phyloP scores from a whole-genome alignment of 1,284 basidiomycete species.

The Malassezia japonica region DNA sequence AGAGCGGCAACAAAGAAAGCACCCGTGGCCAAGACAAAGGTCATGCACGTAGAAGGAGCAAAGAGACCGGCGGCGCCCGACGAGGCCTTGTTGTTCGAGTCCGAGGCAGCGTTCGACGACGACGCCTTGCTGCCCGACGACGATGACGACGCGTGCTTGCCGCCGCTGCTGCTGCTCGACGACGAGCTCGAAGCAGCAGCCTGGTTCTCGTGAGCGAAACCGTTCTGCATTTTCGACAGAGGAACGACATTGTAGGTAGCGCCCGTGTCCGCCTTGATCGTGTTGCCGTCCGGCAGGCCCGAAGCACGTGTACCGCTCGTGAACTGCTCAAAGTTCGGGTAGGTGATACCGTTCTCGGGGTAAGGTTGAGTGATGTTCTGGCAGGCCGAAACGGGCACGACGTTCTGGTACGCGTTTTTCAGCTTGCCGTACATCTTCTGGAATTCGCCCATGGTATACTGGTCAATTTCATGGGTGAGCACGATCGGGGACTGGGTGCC shows the following conservation, averaged over 20 bases:
- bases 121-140: too few species aligned
- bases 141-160: too few species aligned
- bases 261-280: constrained; percentile 18
- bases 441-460: constrained; percentile 34
- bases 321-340: constrained; percentile 37
- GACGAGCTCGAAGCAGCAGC: too few species aligned
- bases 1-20: too few species aligned
- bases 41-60: too few species aligned
- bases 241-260: neutral
- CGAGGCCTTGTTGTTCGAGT: too few species aligned
- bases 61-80: too few species aligned
- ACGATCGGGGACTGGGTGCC: constrained; percentile 48
- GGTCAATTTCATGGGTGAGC: constrained; percentile 44
- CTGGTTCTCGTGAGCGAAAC: constrained; percentile 1
- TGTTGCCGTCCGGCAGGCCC: constrained; percentile 23
- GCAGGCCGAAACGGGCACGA: constrained; percentile 41
- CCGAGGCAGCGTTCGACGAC: too few species aligned
- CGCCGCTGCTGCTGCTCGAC: neutral
- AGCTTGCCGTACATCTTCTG: constrained; percentile 34
- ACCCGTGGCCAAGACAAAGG: too few species aligned
- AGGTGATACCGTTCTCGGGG: constrained; percentile 47
- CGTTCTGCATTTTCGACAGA: constrained; percentile 2
- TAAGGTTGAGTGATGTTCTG: constrained; percentile 49
- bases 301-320: constrained; percentile 27
- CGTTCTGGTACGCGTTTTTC: constrained; percentile 33